Percentiles rank a stretch among this genome's conserved stretches.
Evolutionary conservation across 352 stramenopile genomes (phyloP).

Genomic region (Pythium aristosporum): DNA sequence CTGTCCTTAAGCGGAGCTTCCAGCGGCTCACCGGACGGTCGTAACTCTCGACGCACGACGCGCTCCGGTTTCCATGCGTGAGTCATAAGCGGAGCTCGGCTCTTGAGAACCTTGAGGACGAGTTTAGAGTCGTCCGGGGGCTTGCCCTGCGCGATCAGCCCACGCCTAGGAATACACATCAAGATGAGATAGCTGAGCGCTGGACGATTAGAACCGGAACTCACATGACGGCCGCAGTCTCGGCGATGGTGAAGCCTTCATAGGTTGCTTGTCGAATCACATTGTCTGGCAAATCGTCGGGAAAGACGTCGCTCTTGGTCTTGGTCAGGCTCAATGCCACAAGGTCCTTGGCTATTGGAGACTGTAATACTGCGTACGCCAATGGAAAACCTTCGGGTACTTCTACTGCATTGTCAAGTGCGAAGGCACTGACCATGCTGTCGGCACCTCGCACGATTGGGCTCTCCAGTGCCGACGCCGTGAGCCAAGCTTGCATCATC

Average conservation of each 20-base stretch:
- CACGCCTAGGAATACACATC: slow-evolving; percentile 33
- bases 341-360: slow-evolving; percentile 43
- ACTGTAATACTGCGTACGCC: slow-evolving; percentile 26
- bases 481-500: slow-evolving; percentile 69
- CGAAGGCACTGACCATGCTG: slow-evolving; percentile 30
- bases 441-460: slow-evolving; percentile 42
- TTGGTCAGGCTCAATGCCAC: slow-evolving; percentile 46
- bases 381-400: slow-evolving; percentile 14
- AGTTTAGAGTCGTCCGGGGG: slow-evolving; percentile 34
- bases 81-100: slow-evolving; percentile 49
- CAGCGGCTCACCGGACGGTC: background rate
- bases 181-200: background rate
- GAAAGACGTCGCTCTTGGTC: slow-evolving; percentile 47
- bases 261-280: slow-evolving; percentile 51
- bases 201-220: slow-evolving; percentile 2
- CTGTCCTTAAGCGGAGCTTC: background rate
- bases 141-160: slow-evolving; percentile 49
- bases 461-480: slow-evolving; percentile 46
- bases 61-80: slow-evolving; percentile 55
- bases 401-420: background rate
- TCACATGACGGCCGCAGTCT: slow-evolving; percentile 61
- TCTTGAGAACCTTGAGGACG: slow-evolving; percentile 43
- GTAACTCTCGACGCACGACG: slow-evolving; percentile 23
- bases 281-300: slow-evolving; percentile 41
- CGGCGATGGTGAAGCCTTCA: slow-evolving; percentile 46